These are phyloP conservation scores for Debaryomyces subglobosus DNA, from an alignment of 1,139 yeast species.

Conservation along the genomic window DNA sequence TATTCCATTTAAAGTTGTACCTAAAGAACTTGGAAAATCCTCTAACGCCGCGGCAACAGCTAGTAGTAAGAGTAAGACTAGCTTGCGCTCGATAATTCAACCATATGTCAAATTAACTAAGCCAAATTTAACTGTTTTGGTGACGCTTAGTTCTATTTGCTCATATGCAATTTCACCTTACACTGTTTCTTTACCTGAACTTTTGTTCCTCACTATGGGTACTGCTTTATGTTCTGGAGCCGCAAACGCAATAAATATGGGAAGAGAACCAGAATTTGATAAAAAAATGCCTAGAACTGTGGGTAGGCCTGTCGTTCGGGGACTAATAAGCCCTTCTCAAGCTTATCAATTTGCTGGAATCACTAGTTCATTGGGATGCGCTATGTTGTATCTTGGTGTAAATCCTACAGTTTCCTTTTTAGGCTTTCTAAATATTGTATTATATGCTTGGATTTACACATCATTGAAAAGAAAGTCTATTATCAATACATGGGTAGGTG, in stretches of 20 bases:
- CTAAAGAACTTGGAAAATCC: conserved; percentile 26
- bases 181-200: conserved; percentile 69
- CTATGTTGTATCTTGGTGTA: conserved; percentile 75
- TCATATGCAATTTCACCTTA: conserved; percentile 91
- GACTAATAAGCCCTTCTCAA: conserved; percentile 70
- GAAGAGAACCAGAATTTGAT: conserved; percentile 90
- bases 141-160: conserved; percentile 88
- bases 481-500: conserved; percentile 97
- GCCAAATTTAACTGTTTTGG: conserved; percentile 85
- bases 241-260: conserved; percentile 97
- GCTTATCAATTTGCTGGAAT: conserved; percentile 80
- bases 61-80: background rate
- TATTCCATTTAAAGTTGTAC: conserved; percentile 63
- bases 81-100: conserved; percentile 28
- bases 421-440: conserved; percentile 75
- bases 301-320: conserved; percentile 88
- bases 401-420: conserved; percentile 80
- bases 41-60: background rate
- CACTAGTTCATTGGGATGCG: conserved; percentile 72
- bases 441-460: conserved; percentile 90
- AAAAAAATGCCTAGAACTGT: conserved; percentile 87
- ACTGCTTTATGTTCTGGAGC: conserved; percentile 89
- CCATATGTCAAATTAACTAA: conserved; percentile 82
- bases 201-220: conserved; percentile 76
- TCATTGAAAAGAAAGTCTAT: conserved; percentile 85